These are phyloP conservation scores for Aspergillus intermedius DNA, from an alignment of 2,329 filamentous ascomycete species.

Conservation along the genomic window DNA sequence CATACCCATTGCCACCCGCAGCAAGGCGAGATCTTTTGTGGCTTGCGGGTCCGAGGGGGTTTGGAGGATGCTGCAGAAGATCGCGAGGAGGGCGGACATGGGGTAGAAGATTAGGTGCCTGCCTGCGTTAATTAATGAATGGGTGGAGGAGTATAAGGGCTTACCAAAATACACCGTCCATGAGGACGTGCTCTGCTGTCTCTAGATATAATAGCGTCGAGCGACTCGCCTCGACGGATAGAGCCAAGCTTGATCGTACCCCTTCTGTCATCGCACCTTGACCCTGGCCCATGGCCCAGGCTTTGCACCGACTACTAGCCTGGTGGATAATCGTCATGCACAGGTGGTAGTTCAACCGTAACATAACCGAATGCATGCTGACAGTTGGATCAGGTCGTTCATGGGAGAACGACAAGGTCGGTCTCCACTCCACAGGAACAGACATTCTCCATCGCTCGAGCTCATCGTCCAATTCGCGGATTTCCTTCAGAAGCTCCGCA, in stretches of 20 bases:
- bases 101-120: slow-evolving; percentile 55
- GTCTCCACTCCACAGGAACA: slow-evolving; percentile 41
- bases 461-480: slow-evolving; percentile 52
- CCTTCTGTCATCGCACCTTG: slow-evolving; percentile 37
- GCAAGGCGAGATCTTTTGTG: slow-evolving; percentile 41
- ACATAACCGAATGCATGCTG: slow-evolving; percentile 43
- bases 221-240: slow-evolving; percentile 52
- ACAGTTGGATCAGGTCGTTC: slow-evolving; percentile 26
- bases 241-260: slow-evolving; percentile 47
- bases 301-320: slow-evolving; percentile 47
- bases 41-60: slow-evolving; percentile 42
- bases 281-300: slow-evolving; percentile 31
- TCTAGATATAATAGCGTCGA: slow-evolving; percentile 48
- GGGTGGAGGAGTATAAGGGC: slow-evolving; percentile 5
- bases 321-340: slow-evolving; percentile 51
- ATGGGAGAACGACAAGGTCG: slow-evolving; percentile 41
- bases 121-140: no score
- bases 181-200: slow-evolving; percentile 37
- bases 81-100: slow-evolving; percentile 47
- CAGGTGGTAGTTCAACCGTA: slow-evolving; percentile 52
- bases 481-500: slow-evolving; percentile 49
- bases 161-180: slow-evolving; percentile 47
- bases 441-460: slow-evolving; percentile 51
- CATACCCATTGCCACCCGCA: slow-evolving; percentile 39
- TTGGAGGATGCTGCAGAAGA: slow-evolving; percentile 51